Percentiles rank a stretch among this genome's conserved stretches.
Conservation (phyloP, 2,329 filamentous ascomycete species). For the Xylaria hypoxylon region DNA sequence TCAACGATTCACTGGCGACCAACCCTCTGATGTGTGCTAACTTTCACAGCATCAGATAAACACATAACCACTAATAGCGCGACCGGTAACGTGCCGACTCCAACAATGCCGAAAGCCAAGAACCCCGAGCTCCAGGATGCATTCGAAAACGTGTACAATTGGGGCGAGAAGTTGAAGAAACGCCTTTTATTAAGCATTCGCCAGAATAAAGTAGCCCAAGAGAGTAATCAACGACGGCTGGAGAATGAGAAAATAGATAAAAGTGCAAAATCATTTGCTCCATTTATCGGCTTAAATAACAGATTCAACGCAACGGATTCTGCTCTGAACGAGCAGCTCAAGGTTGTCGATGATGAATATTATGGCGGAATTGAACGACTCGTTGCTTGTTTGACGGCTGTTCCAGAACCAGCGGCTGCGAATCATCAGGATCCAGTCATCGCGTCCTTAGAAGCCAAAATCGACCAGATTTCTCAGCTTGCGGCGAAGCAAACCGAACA, state of each 20-base stretch:
- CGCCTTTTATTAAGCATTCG: slow-evolving; percentile 28
- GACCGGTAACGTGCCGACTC: background rate
- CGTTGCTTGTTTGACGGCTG: slow-evolving; percentile 26
- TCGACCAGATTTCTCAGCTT: slow-evolving; percentile 39
- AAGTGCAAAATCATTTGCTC: slow-evolving; percentile 41
- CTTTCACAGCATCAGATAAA: slow-evolving; percentile 26
- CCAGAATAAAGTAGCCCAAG: slow-evolving; percentile 24
- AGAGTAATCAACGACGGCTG: slow-evolving; percentile 3
- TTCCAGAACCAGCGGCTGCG: slow-evolving; percentile 22
- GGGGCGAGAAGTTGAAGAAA: slow-evolving; percentile 26
- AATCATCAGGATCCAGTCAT: slow-evolving; percentile 34
- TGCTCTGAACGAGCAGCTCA: slow-evolving; percentile 38
- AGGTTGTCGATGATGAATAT: slow-evolving; percentile 37
- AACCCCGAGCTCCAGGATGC: slow-evolving; percentile 44
- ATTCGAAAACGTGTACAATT: slow-evolving; percentile 39
- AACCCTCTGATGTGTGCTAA: slow-evolving; percentile 25
- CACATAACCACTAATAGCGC: slow-evolving; percentile 8
- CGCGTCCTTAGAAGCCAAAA: slow-evolving; percentile 41
- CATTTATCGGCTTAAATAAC: slow-evolving; percentile 40
- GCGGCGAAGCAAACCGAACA: slow-evolving; percentile 36
- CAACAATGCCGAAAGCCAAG: slow-evolving; percentile 39
- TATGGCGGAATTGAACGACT: slow-evolving; percentile 38
- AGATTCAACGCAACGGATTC: slow-evolving; percentile 37
- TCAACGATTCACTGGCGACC: background rate
- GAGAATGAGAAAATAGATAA: slow-evolving; percentile 33